phyloP scores from a whole-genome alignment of 768 basidiomycete genomes.

The Gymnopilus junonius region DNA sequence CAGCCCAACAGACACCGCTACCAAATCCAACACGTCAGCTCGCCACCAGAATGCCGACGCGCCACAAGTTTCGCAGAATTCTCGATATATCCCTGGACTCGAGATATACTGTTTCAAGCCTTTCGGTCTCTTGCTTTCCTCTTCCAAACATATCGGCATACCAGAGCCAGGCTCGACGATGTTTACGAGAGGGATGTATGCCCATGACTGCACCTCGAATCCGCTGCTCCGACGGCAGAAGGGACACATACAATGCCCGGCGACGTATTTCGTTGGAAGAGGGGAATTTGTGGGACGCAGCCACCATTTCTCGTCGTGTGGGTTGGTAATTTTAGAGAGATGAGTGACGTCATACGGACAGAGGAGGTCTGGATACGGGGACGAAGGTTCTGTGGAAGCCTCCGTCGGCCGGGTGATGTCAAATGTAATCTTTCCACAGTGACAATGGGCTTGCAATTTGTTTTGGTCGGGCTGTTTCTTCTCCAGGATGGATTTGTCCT shows the following conservation, averaged over 20 bases:
- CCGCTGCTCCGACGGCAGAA: slow-evolving; percentile 32
- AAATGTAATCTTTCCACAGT: slow-evolving; percentile 30
- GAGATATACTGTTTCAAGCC: slow-evolving; percentile 34
- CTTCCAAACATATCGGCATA: slow-evolving; percentile 19
- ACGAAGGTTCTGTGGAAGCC: slow-evolving; percentile 21
- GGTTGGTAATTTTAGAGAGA: slow-evolving; percentile 25
- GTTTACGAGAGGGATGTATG: slow-evolving; percentile 31
- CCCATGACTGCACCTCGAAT: slow-evolving; percentile 33
- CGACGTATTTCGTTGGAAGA: slow-evolving; percentile 29
- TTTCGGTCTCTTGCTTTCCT: slow-evolving; percentile 12
- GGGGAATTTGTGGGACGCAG: slow-evolving; percentile 14
- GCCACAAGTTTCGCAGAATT: slow-evolving; percentile 35
- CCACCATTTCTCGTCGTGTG: slow-evolving; percentile 36
- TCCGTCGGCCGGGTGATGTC: slow-evolving; percentile 28
- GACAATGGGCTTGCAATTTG: slow-evolving; percentile 28
- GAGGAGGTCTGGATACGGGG: slow-evolving; percentile 33
- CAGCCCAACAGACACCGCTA: slow-evolving; percentile 32
- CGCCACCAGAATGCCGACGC: slow-evolving; percentile 34
- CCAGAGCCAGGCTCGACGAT: slow-evolving; percentile 20
- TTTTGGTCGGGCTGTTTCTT: slow-evolving; percentile 1
- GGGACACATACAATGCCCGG: slow-evolving; percentile 34
- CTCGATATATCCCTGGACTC: slow-evolving; percentile 31
- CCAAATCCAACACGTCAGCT: slow-evolving; percentile 21
- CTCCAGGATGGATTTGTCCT: neutral
- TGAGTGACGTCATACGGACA: slow-evolving; percentile 25